phyloP scores from a whole-genome alignment of 257 asterid genomes.

The Plectranthus barbatus region DNA sequence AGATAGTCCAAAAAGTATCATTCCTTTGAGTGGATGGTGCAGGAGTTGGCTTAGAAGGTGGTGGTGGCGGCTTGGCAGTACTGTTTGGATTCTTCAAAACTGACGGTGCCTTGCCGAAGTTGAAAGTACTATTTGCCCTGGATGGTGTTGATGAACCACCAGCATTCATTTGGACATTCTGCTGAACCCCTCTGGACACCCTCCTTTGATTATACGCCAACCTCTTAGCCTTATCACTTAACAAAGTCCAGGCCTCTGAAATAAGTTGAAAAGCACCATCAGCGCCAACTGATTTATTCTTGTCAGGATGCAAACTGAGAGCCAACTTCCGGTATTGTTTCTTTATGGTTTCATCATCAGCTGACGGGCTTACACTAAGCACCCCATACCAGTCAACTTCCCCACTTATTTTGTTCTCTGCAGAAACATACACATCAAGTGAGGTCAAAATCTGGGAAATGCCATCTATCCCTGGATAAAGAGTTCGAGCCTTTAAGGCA shows the following conservation, averaged over 20 bases:
- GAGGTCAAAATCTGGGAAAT: constrained; percentile 58
- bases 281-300: constrained; percentile 61
- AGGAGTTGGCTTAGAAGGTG: not conserved
- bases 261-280: constrained; percentile 75
- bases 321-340: constrained; percentile 71
- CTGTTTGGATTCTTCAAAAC: not conserved
- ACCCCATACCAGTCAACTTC: constrained; percentile 80
- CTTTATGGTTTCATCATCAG: constrained; percentile 52
- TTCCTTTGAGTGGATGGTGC: not conserved
- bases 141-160: constrained; percentile 38
- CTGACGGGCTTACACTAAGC: constrained; percentile 53
- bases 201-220: constrained; percentile 56
- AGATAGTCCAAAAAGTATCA: constrained; percentile 20
- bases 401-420: constrained; percentile 49
- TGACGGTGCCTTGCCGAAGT: constrained; percentile 3
- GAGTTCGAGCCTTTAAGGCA: constrained; percentile 56
- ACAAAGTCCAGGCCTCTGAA: constrained; percentile 60
- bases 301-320: constrained; percentile 77
- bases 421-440: constrained; percentile 53
- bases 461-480: constrained; percentile 62
- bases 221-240: constrained; percentile 59
- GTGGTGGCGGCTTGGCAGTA: not conserved
- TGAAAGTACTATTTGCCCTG: constrained; percentile 7
- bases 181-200: constrained; percentile 36
- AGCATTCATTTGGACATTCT: constrained; percentile 26